These are phyloP conservation scores for Sporisorium reilianum DNA, from an alignment of 1,284 basidiomycete genomes.

Conservation along the genomic window DNA sequence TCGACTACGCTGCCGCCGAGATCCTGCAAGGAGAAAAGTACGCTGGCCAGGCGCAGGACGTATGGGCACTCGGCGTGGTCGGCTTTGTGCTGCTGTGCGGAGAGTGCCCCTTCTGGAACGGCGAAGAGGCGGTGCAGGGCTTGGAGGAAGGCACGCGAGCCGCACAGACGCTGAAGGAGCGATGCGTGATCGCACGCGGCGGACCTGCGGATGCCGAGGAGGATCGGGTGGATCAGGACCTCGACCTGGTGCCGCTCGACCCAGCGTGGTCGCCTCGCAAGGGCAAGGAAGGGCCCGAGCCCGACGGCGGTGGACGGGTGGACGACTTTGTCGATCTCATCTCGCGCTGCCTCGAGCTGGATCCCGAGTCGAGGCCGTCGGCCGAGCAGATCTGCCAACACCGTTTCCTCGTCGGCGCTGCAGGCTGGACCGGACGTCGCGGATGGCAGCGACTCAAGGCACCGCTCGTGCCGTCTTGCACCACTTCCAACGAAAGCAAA, in stretches of 20 bases:
- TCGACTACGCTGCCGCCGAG: constrained; percentile 90
- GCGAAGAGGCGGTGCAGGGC: constrained; percentile 63
- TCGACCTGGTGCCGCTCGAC: constrained; percentile 32
- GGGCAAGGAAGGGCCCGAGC: constrained; percentile 39
- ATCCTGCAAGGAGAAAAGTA: constrained; percentile 95
- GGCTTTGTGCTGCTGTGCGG: constrained; percentile 95
- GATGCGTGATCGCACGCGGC: constrained; percentile 48
- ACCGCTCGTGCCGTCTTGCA: constrained; percentile 31
- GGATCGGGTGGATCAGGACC: constrained; percentile 16
- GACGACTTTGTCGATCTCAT: constrained; percentile 84
- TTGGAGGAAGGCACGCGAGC: constrained; percentile 62
- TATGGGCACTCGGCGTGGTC: constrained; percentile 99
- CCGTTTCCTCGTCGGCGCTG: constrained; percentile 80
- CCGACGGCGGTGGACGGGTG: constrained; percentile 82
- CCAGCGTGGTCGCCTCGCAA: constrained; percentile 36
- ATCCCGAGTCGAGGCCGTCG: constrained; percentile 74
- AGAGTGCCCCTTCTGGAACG: constrained; percentile 84
- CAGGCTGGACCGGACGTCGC: constrained; percentile 67
- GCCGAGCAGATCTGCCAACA: constrained; percentile 83
- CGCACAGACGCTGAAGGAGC: constrained; percentile 52
- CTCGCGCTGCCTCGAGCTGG: constrained; percentile 80
- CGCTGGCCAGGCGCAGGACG: constrained; percentile 94
- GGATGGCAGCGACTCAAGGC: constrained; percentile 63
- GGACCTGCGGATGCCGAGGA: constrained; percentile 32
- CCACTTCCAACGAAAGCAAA: constrained; percentile 19